Percentiles rank a stretch among this genome's conserved stretches.
These are phyloP conservation scores for Boletus sp. DNA, from an alignment of 768 basidiomycete species.

Conservation along the genomic window DNA sequence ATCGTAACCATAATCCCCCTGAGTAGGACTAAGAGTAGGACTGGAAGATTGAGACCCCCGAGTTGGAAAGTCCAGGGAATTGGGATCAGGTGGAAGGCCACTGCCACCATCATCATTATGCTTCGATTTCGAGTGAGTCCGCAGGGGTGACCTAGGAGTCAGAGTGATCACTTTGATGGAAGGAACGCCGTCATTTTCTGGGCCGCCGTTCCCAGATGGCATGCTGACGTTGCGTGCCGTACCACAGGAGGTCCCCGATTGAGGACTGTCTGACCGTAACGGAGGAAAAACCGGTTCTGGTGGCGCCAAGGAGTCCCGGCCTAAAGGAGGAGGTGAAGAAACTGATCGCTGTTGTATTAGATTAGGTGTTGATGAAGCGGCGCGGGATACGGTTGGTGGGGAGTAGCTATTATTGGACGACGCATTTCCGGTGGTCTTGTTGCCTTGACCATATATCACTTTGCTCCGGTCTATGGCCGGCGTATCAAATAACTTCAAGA, in stretches of 20 bases:
- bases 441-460: constrained; percentile 41
- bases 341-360: constrained; percentile 38
- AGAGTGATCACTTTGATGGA: constrained; percentile 31
- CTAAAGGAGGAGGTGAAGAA: constrained; percentile 34
- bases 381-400: constrained; percentile 34
- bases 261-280: constrained; percentile 55
- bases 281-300: constrained; percentile 47
- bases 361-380: constrained; percentile 63
- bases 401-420: constrained; percentile 36
- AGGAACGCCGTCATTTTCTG: constrained; percentile 38
- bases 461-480: constrained; percentile 46
- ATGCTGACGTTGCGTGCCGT: constrained; percentile 30
- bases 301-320: constrained; percentile 49
- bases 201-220: constrained; percentile 15
- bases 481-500: constrained; percentile 60
- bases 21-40: constrained; percentile 31
- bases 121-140: constrained; percentile 33
- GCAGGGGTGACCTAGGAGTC: constrained; percentile 53
- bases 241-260: constrained; percentile 37
- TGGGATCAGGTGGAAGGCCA: constrained; percentile 14
- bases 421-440: constrained; percentile 22
- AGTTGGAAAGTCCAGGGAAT: constrained; percentile 29
- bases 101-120: constrained; percentile 7
- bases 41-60: constrained; percentile 37
- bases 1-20: constrained; percentile 32